phyloP scores from a whole-genome alignment of 179 eudicot species.

The Beta lomatogona region DNA sequence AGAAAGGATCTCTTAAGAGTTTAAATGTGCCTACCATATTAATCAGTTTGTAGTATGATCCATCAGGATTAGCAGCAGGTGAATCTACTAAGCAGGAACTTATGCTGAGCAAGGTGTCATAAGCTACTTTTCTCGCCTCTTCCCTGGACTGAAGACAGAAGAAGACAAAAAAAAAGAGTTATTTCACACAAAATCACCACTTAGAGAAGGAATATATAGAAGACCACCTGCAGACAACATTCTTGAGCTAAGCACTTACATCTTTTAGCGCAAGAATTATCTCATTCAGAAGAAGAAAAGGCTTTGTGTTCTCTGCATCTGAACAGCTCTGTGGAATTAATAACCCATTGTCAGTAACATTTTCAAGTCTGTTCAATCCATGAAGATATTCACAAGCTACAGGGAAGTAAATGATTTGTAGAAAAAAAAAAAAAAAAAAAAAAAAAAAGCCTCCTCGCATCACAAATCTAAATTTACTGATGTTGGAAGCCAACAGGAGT shows the following conservation, averaged over 20 bases:
- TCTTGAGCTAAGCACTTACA: slow-evolving; percentile 49
- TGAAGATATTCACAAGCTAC: background rate
- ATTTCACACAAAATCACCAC: background rate
- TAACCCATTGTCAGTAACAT: slow-evolving; percentile 13
- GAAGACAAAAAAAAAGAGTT: background rate
- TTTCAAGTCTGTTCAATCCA: background rate
- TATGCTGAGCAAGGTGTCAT: slow-evolving; percentile 67
- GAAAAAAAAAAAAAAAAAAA: background rate
- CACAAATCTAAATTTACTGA: background rate
- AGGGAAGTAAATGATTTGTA: background rate
- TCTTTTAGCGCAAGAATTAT: slow-evolving; percentile 76
- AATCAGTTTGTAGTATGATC: slow-evolving; percentile 52
- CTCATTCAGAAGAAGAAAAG: slow-evolving; percentile 83
- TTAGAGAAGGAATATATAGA: slow-evolving; percentile 5
- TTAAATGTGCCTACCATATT: slow-evolving; percentile 58
- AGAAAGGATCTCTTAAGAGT: background rate
- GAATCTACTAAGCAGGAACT: slow-evolving; percentile 58
- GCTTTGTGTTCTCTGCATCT: slow-evolving; percentile 72
- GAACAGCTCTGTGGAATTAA: slow-evolving; percentile 46
- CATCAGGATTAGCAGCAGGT: slow-evolving; percentile 43
- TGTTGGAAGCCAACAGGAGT: background rate
- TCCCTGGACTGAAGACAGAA: slow-evolving; percentile 59
- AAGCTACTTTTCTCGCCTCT: slow-evolving; percentile 78
- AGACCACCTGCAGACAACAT: background rate
- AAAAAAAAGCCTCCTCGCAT: background rate